Base-by-base conservation (phyloP, 2,329 filamentous ascomycete genomes). In the Sphaerulina musiva region DNA sequence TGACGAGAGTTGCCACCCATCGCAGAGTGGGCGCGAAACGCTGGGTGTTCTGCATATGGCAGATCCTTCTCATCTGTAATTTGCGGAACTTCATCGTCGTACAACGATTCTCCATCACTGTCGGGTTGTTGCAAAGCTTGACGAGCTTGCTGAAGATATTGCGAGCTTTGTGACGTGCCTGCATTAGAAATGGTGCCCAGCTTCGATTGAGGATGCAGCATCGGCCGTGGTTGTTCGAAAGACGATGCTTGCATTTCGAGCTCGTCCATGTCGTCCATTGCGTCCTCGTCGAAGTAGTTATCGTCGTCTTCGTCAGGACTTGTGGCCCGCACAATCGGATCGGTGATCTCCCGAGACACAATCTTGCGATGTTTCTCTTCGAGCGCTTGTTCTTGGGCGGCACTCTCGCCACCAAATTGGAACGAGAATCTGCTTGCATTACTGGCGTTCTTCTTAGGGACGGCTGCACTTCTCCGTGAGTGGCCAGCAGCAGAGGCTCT, bases 341-440 rank as follows among this genome's bases (percentile, higher is more conserved):
- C 47, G 1, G 57, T 46, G n/a, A 58, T 51, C 31, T 58, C 55
- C 23, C 55, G 49, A 14, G 44, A 59, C 8, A 43, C 50, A 23
- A 65, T 58, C 26, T 60, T 61, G 8, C 66, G 61, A 44, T 89
- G 86, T 46, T 83, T 80, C 62, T 89, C 87, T 68, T 89, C 88
- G 40, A 90, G 73, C 38, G 86, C 68, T 68, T 83, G 85, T 68
- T 85, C 82, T 63, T 85, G 80, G 0, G 75, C 74, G 4, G 78
- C 75, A 4, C 80, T 82, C 11, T 85, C 85, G 12, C 84, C 80
- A 12, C 84, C 80, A 76, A 90, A 87, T 64, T 91, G 87, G 64
- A 92, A 92, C 63, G 87, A 91, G 66, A 92, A 91, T 11, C 87
- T 77, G 0, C 86, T 89, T 0, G 87, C 87, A 9, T 84, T 87